phyloP scores from a whole-genome alignment of 306 rosid genomes.

The Malus sylvestris region DNA sequence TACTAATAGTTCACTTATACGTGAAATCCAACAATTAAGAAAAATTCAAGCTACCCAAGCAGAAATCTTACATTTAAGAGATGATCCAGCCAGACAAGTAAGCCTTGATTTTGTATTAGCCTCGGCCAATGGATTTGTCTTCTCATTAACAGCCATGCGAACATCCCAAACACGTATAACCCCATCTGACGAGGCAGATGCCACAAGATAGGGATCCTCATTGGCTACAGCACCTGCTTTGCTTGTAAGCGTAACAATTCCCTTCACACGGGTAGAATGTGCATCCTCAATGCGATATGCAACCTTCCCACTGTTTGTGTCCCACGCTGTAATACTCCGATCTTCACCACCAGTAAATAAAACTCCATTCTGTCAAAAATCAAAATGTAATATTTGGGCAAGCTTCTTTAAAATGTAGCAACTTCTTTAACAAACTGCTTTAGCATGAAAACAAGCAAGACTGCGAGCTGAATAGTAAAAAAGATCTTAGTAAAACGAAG shows the following conservation, averaged over 20 bases:
- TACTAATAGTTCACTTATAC: not conserved
- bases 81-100: constrained; percentile 85
- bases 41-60: not conserved
- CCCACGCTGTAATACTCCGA: constrained; percentile 72
- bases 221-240: constrained; percentile 31
- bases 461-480: not conserved
- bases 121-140: constrained; percentile 70
- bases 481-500: not conserved
- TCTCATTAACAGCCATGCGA: constrained; percentile 63
- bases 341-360: constrained; percentile 84
- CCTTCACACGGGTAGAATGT: constrained; percentile 72
- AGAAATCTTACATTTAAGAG: constrained; percentile 55
- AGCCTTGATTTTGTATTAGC: constrained; percentile 70
- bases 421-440: not conserved
- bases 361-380: constrained; percentile 58
- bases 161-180: constrained; percentile 86
- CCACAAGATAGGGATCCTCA: constrained; percentile 64
- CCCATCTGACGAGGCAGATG: constrained; percentile 90
- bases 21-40: not conserved
- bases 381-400: not conserved
- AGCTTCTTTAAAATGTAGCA: not conserved
- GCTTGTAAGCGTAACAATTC: constrained; percentile 54
- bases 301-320: constrained; percentile 61
- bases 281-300: constrained; percentile 75
- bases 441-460: not conserved